These are phyloP conservation scores for Extremus antarcticus DNA, from an alignment of 495 filamentous ascomycete species.

Conservation along the genomic window DNA sequence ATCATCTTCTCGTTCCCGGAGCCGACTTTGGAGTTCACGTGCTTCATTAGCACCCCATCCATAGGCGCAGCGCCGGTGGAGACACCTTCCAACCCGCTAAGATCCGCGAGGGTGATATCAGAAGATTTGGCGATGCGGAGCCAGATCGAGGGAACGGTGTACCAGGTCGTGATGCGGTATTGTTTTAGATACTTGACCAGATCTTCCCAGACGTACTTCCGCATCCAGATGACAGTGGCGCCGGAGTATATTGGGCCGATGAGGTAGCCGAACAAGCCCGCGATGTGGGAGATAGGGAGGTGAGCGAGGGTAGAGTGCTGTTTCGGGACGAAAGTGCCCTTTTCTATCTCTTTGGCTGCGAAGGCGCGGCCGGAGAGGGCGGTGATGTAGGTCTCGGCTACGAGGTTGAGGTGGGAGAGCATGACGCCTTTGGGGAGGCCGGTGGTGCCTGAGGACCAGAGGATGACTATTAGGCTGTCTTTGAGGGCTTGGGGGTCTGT, in stretches of 20 bases:
- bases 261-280: slow-evolving; percentile 37
- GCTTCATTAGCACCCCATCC: slow-evolving; percentile 21
- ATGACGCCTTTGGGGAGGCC: slow-evolving; percentile 34
- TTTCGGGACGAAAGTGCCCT: slow-evolving; percentile 2
- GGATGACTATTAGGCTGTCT: slow-evolving; percentile 24
- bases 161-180: slow-evolving; percentile 22
- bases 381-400: slow-evolving; percentile 23
- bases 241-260: slow-evolving; percentile 19
- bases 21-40: slow-evolving; percentile 20
- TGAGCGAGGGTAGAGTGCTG: slow-evolving; percentile 39
- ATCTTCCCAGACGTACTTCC: slow-evolving; percentile 22
- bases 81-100: slow-evolving; percentile 16
- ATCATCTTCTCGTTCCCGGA: slow-evolving; percentile 20
- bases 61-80: slow-evolving; percentile 29
- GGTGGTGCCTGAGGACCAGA: slow-evolving; percentile 33
- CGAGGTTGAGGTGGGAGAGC: slow-evolving; percentile 32
- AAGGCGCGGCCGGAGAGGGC: slow-evolving; percentile 8
- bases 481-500: slow-evolving; percentile 33
- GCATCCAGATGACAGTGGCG: slow-evolving; percentile 25
- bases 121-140: slow-evolving; percentile 24
- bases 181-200: slow-evolving; percentile 21
- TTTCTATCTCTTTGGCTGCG: slow-evolving; percentile 4
- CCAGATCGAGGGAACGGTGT: slow-evolving; percentile 28
- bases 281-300: slow-evolving; percentile 39
- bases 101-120: slow-evolving; percentile 22